These are phyloP conservation scores for Saccharomycopsis sp. DNA, from an alignment of 805 yeast genomes.

Conservation along the genomic window DNA sequence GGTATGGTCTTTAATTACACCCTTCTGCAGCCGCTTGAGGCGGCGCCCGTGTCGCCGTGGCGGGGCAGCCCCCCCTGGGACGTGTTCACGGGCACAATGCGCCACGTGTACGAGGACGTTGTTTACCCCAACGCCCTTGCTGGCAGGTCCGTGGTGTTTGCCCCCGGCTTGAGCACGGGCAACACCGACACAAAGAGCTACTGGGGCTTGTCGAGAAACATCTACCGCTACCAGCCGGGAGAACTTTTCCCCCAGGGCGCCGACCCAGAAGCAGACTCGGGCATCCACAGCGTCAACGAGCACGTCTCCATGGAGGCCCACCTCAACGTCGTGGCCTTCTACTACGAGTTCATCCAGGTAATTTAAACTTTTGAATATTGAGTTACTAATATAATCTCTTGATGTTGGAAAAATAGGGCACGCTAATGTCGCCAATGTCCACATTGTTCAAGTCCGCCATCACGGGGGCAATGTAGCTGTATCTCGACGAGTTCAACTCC, in stretches of 20 bases:
- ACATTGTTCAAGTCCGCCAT: constrained; percentile 31
- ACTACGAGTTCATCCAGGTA: too few relatives aligned
- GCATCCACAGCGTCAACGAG: constrained; percentile 61
- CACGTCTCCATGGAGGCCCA: constrained; percentile 46
- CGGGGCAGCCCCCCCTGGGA: constrained; percentile 41
- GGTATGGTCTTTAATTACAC: constrained; percentile 37
- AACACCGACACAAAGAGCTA: constrained; percentile 64
- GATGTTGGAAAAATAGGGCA: constrained; percentile 34
- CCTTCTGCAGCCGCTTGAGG: constrained; percentile 30
- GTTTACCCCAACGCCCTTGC: constrained; percentile 31
- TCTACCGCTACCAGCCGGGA: constrained; percentile 53
- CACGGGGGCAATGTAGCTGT: constrained; percentile 32
- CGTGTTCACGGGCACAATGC: constrained; percentile 50
- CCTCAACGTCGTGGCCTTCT: constrained; percentile 47
- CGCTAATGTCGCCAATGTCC: constrained; percentile 32
- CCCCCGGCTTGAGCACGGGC: constrained; percentile 57
- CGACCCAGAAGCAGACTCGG: constrained; percentile 29
- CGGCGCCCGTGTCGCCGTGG: constrained; percentile 47
- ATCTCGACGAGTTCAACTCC: constrained; percentile 37
- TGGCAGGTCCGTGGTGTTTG: constrained; percentile 31
- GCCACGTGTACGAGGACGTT: constrained; percentile 55
- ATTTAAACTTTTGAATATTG: too few relatives aligned
- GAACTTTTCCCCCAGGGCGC: constrained; percentile 20
- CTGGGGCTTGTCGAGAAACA: constrained; percentile 52
- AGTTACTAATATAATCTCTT: constrained; percentile 24